Percentiles rank a stretch among this genome's conserved stretches.
These are phyloP conservation scores for Tetrahymena malaccensis DNA, from an alignment of 73 alveolate species.

Conservation along the genomic window DNA sequence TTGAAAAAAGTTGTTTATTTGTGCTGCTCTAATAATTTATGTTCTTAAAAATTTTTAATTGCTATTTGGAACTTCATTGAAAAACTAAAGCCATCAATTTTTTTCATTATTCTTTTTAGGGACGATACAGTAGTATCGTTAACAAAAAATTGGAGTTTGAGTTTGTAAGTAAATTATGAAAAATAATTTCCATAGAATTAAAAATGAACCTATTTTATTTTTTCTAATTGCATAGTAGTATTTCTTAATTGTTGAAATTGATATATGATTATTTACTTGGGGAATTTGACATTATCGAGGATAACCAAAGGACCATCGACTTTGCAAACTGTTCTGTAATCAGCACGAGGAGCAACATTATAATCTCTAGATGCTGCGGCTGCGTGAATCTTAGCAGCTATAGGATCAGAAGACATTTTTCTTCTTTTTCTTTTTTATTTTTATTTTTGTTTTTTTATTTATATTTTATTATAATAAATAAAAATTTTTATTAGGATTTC, in stretches of 20 bases:
- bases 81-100: neutral
- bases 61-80: neutral
- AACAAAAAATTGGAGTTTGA: neutral
- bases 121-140: neutral
- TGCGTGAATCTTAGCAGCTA: slow-evolving; percentile 39
- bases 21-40: neutral
- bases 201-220: neutral
- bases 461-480: neutral
- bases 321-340: slow-evolving; percentile 97
- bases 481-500: neutral
- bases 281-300: slow-evolving; percentile 98
- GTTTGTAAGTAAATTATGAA: neutral
- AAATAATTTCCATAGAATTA: neutral
- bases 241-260: neutral
- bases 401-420: slow-evolving; percentile 9
- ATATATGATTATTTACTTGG: slow-evolving; percentile 75
- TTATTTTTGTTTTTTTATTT: neutral
- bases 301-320: slow-evolving; percentile 99
- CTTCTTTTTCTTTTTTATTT: slow-evolving; percentile 1
- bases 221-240: neutral
- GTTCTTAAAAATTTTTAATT: neutral
- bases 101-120: no score
- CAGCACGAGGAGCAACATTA: slow-evolving; percentile 96
- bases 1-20: neutral
- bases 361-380: slow-evolving; percentile 65